Evolutionary conservation across 2,329 filamentous ascomycete genomes (phyloP).

Genomic region (Neofusicoccum ribis): DNA sequence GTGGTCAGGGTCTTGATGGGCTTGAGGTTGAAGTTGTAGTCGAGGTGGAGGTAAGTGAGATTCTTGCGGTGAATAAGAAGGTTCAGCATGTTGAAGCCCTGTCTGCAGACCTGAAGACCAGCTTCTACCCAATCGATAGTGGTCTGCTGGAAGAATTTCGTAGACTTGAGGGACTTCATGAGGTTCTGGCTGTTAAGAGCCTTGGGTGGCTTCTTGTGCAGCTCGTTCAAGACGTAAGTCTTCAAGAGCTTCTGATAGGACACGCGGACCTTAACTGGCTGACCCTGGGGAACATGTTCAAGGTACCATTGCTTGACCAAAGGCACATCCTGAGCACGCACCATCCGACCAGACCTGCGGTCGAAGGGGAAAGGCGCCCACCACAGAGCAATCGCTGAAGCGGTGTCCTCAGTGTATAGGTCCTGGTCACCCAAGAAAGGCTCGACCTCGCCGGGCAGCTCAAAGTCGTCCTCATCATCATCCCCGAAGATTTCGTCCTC

Average conservation of each 20-base stretch:
- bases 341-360: slow-evolving; percentile 90
- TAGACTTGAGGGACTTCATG: slow-evolving; percentile 85
- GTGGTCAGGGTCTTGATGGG: slow-evolving; percentile 98
- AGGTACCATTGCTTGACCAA: slow-evolving; percentile 98
- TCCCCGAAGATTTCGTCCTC: slow-evolving; percentile 93
- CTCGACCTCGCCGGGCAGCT: slow-evolving; percentile 74
- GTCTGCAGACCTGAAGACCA: slow-evolving; percentile 93
- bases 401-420: slow-evolving; percentile 83
- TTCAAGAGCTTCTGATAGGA: slow-evolving; percentile 98
- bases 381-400: slow-evolving; percentile 90
- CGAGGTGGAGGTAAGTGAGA: slow-evolving; percentile 93
- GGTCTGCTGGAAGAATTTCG: slow-evolving; percentile 99
- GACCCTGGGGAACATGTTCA: slow-evolving; percentile 86
- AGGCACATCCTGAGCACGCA: slow-evolving; percentile 93
- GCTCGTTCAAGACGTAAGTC: slow-evolving; percentile 91
- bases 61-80: slow-evolving; percentile 98
- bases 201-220: slow-evolving; percentile 95
- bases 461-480: slow-evolving; percentile 82
- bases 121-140: slow-evolving; percentile 99
- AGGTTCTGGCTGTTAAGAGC: slow-evolving; percentile 93
- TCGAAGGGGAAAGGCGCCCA: slow-evolving; percentile 98
- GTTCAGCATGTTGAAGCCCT: slow-evolving; percentile 99
- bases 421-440: slow-evolving; percentile 90
- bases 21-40: slow-evolving; percentile 99
- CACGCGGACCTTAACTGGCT: slow-evolving; percentile 94